Evolutionary conservation across 2,329 filamentous ascomycete species (phyloP).

Genomic region (Sclerotinia trifoliorum): DNA sequence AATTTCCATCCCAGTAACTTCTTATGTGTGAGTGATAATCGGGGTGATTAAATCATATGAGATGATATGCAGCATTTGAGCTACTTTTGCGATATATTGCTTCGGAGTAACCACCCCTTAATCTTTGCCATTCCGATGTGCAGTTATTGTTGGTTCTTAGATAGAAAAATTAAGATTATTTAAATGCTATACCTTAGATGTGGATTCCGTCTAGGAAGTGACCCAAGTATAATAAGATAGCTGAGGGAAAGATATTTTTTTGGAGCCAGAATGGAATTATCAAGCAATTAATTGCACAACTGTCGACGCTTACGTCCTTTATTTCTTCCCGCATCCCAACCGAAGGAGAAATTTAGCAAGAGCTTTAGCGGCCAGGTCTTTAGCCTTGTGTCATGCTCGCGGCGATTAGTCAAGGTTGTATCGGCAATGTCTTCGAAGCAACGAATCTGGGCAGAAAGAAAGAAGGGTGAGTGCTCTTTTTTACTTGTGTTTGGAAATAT

Average conservation of each 20-base stretch:
- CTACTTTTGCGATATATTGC: background rate
- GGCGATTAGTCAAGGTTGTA: background rate
- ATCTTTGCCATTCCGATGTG: background rate
- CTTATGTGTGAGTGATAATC: background rate
- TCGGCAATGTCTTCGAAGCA: background rate
- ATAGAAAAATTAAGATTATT: background rate
- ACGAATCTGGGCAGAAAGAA: background rate
- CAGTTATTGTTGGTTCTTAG: background rate
- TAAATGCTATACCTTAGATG: background rate
- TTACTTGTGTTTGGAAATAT: background rate
- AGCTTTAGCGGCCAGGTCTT: background rate
- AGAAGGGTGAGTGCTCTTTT: background rate
- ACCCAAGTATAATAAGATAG: background rate
- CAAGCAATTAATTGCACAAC: background rate
- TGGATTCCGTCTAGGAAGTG: background rate
- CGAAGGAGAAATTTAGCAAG: background rate
- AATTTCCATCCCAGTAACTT: background rate
- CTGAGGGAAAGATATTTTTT: background rate
- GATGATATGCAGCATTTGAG: background rate
- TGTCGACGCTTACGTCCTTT: background rate
- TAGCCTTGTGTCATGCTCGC: background rate
- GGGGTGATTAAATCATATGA: constrained; percentile 14
- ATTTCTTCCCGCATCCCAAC: background rate
- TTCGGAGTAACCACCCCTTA: background rate
- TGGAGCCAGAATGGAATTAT: background rate